Percentiles rank a stretch among this genome's conserved stretches.
Evolutionary conservation across 495 filamentous ascomycete genomes (phyloP).

Genomic region (Antarctomyces pellizariae): DNA sequence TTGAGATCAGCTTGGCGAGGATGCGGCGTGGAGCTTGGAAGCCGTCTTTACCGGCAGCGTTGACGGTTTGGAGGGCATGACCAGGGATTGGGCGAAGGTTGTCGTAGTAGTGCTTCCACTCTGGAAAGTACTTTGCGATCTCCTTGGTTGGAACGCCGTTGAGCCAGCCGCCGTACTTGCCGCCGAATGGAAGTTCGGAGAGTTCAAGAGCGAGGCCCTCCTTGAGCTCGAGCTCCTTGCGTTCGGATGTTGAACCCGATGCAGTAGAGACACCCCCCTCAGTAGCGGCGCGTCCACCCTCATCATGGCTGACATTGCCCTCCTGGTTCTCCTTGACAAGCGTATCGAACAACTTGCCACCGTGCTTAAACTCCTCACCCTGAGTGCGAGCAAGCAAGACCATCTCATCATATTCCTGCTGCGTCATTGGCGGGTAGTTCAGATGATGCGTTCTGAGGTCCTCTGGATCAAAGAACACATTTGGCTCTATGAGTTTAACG

Average conservation of each 20-base stretch:
- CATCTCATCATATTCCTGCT: constrained; percentile 23
- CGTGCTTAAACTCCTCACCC: constrained; percentile 19
- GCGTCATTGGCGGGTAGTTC: constrained; percentile 29
- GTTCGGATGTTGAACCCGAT: constrained; percentile 10
- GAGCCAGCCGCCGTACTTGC: too few species aligned
- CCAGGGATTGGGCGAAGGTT: too few species aligned
- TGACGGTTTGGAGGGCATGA: too few species aligned
- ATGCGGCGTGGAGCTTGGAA: constrained; percentile 16
- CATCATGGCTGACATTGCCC: neutral
- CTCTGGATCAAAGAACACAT: constrained; percentile 24
- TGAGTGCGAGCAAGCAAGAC: constrained; percentile 17
- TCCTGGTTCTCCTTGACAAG: constrained; percentile 1
- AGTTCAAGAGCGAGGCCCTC: too few species aligned
- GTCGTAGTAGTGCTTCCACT: too few species aligned
- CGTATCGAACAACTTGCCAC: constrained; percentile 9
- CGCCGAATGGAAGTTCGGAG: too few species aligned
- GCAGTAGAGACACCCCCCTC: too few species aligned
- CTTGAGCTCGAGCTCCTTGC: constrained; percentile 3
- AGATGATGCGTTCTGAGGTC: constrained; percentile 26
- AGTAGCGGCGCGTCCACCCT: too few species aligned
- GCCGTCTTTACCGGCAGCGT: too few species aligned
- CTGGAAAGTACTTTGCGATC: too few species aligned
- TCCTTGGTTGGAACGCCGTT: too few species aligned
- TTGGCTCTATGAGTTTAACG: too few species aligned
- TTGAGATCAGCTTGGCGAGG: constrained; percentile 20